Percentiles rank a stretch among this genome's conserved stretches.
Evolutionary conservation across 345 rosid species (phyloP).

Genomic region (Microthlaspi erraticum): DNA sequence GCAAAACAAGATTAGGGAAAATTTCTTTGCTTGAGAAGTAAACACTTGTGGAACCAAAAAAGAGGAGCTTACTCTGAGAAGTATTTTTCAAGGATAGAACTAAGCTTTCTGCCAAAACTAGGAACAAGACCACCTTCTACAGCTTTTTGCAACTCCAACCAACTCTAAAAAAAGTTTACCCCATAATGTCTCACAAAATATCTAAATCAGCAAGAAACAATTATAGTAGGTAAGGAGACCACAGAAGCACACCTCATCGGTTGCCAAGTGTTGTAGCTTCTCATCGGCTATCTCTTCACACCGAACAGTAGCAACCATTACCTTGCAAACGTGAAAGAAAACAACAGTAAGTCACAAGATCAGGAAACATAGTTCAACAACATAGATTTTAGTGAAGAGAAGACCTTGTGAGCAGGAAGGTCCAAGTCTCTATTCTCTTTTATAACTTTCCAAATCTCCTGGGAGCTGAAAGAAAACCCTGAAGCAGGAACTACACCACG

Average conservation of each 20-base stretch:
- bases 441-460: slow-evolving; percentile 81
- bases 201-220: slow-evolving; percentile 13
- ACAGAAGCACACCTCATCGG: slow-evolving; percentile 59
- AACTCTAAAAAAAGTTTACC: slow-evolving; percentile 51
- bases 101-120: slow-evolving; percentile 77
- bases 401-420: slow-evolving; percentile 95
- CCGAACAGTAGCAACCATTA: slow-evolving; percentile 94
- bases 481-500: slow-evolving; percentile 89
- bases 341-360: slow-evolving; percentile 11
- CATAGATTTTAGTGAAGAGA: slow-evolving; percentile 15
- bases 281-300: slow-evolving; percentile 90
- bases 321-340: slow-evolving; percentile 50
- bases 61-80: slow-evolving; percentile 63
- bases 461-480: slow-evolving; percentile 84
- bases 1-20: slow-evolving; percentile 28
- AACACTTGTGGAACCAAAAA: neutral
- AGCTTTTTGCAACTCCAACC: slow-evolving; percentile 72
- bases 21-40: neutral
- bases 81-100: slow-evolving; percentile 60
- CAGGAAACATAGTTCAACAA: slow-evolving; percentile 15
- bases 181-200: slow-evolving; percentile 10
- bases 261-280: slow-evolving; percentile 53
- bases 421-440: slow-evolving; percentile 90
- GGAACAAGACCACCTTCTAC: slow-evolving; percentile 57
- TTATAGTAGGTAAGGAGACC: slow-evolving; percentile 6